These are phyloP conservation scores for Grammothele lineata DNA, from an alignment of 768 basidiomycete species.

Conservation along the genomic window DNA sequence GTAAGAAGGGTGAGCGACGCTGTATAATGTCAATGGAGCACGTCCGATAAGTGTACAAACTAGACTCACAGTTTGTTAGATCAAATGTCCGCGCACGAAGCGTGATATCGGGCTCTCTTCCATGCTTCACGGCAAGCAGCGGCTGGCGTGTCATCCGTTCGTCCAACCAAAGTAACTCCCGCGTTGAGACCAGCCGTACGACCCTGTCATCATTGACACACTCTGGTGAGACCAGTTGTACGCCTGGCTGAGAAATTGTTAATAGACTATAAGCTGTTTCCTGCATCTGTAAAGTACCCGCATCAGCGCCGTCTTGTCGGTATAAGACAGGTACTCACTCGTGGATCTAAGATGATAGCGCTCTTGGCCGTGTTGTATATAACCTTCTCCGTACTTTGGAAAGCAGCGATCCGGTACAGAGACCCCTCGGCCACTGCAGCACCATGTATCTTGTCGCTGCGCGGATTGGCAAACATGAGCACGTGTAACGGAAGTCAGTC, in stretches of 20 bases:
- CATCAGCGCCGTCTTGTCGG: no score
- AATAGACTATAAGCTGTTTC: conserved; percentile 21
- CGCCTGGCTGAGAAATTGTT: conserved; percentile 30
- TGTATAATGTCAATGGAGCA: conserved; percentile 23
- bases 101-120: conserved; percentile 55
- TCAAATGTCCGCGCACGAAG: conserved; percentile 41
- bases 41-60: background rate
- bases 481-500: no score
- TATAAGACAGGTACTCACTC: conserved; percentile 41
- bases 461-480: no score
- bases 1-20: conserved; percentile 52
- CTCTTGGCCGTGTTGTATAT: conserved; percentile 44
- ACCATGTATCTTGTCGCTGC: no score
- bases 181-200: conserved; percentile 55
- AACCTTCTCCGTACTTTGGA: conserved; percentile 31
- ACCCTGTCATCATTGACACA: conserved; percentile 38
- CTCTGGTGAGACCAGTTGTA: conserved; percentile 54
- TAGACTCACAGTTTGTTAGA: conserved; percentile 28
- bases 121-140: conserved; percentile 58
- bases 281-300: no score
- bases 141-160: conserved; percentile 52
- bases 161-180: conserved; percentile 68
- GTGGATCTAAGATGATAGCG: conserved; percentile 46
- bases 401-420: conserved; percentile 53
- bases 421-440: no score